A percentile compares a stretch with the other conserved stretches of the same genome.
phyloP scores from a whole-genome alignment of 2,329 filamentous ascomycete species.

The Aureobasidium sp. region DNA sequence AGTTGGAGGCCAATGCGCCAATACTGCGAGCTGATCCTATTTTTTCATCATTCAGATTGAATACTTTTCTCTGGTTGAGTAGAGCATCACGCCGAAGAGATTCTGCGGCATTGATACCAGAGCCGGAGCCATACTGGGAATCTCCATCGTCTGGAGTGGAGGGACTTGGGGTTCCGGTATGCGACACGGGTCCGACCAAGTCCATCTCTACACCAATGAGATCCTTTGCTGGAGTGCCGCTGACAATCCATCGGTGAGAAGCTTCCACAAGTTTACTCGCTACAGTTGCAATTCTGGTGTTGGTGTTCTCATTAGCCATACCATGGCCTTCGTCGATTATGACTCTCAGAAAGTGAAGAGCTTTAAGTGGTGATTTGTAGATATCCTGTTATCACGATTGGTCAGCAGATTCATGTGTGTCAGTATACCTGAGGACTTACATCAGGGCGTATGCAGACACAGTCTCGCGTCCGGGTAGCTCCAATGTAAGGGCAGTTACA shows the following conservation, averaged over 20 bases:
- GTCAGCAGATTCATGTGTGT: background rate
- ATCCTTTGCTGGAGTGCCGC: conserved; percentile 80
- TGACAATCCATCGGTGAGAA: conserved; percentile 79
- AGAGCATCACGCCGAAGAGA: conserved; percentile 19
- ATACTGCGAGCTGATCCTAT: conserved; percentile 50
- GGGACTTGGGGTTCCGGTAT: background rate
- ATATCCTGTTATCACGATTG: conserved; percentile 22
- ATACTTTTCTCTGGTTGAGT: conserved; percentile 36
- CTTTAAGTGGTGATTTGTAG: conserved; percentile 57
- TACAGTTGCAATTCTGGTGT: conserved; percentile 51
- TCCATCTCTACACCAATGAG: conserved; percentile 68
- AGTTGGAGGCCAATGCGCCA: conserved; percentile 59
- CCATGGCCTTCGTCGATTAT: conserved; percentile 91
- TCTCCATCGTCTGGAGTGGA: background rate
- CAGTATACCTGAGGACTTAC: background rate
- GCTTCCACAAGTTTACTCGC: conserved; percentile 49
- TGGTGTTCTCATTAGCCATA: conserved; percentile 63
- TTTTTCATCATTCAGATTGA: conserved; percentile 34
- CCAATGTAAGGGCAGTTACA: conserved; percentile 41
- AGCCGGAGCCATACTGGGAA: background rate
- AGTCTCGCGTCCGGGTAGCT: conserved; percentile 37
- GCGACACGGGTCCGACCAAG: conserved; percentile 32
- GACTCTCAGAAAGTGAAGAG: conserved; percentile 76
- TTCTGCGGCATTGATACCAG: background rate
- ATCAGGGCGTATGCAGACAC: conserved; percentile 36